phyloP scores from a whole-genome alignment of 2,329 filamentous ascomycete genomes.

The Oidium heveae region DNA sequence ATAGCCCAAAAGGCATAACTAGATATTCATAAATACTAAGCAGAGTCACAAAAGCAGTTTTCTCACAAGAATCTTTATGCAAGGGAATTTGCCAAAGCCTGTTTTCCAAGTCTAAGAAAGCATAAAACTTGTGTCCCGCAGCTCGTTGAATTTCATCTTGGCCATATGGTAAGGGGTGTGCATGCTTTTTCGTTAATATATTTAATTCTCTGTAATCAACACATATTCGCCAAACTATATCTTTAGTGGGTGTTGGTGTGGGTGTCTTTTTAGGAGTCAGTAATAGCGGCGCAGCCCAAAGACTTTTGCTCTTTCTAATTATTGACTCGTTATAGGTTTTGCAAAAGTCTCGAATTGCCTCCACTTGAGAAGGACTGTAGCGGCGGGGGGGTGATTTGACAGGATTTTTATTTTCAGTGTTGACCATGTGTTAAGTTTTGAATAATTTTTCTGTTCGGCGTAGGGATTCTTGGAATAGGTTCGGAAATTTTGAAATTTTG shows the following conservation, averaged over 20 bases:
- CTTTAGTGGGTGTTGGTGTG: not conserved
- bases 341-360: not conserved
- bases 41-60: not conserved
- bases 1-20: conserved; percentile 2
- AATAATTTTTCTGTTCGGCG: not conserved
- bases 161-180: not conserved
- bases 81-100: not conserved
- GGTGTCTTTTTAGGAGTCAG: not conserved
- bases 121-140: not conserved
- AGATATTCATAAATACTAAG: not conserved
- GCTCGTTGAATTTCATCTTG: not conserved
- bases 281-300: not conserved
- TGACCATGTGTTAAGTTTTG: not conserved
- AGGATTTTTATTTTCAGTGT: not conserved
- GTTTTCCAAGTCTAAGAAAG: not conserved
- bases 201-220: not conserved
- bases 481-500: not conserved
- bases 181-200: not conserved
- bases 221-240: not conserved
- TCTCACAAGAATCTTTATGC: not conserved
- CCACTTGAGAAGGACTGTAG: not conserved
- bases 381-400: not conserved
- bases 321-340: not conserved
- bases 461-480: not conserved
- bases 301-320: not conserved